A percentile compares a stretch with the other conserved stretches of the same genome.
Evolutionary conservation across 2,329 filamentous ascomycete genomes (phyloP).

Genomic region (Trichothecium sympodiale): DNA sequence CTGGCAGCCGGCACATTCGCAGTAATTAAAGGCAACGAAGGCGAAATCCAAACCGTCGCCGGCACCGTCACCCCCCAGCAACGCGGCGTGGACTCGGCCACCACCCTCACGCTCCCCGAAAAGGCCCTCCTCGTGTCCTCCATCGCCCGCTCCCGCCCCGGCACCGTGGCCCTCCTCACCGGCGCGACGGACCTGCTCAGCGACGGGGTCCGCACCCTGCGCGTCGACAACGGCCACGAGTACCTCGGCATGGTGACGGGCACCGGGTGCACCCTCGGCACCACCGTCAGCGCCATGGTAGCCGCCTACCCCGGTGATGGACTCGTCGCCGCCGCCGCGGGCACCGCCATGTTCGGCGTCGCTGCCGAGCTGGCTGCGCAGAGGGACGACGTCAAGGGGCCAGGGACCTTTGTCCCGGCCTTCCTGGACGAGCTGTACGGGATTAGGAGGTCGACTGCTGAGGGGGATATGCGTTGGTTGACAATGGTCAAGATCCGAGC

Average conservation of each 20-base stretch:
- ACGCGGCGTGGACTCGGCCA: conserved; percentile 73
- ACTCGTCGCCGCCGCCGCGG: conserved; percentile 63
- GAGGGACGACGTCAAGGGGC: conserved; percentile 56
- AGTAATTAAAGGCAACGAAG: conserved; percentile 89
- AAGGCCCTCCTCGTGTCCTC: conserved; percentile 52
- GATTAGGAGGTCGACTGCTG: conserved; percentile 35
- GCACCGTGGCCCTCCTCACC: conserved; percentile 71
- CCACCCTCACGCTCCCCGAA: conserved; percentile 36
- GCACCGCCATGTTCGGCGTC: conserved; percentile 64
- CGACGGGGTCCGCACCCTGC: conserved; percentile 57
- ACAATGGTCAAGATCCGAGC: conserved; percentile 35
- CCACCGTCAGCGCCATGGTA: conserved; percentile 64
- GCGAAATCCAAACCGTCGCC: conserved; percentile 70
- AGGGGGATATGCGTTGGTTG: conserved; percentile 40
- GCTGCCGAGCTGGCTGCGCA: conserved; percentile 60
- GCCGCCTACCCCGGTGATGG: conserved; percentile 51
- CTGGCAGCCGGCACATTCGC: conserved; percentile 67
- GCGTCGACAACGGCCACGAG: conserved; percentile 66
- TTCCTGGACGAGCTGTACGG: conserved; percentile 64
- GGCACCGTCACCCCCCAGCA: conserved; percentile 36
- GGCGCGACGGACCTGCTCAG: conserved; percentile 67
- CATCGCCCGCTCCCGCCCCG: conserved; percentile 57
- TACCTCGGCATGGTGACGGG: conserved; percentile 63
- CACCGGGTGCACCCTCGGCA: conserved; percentile 78
- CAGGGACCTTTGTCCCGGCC: conserved; percentile 76